Percentiles rank a stretch among this genome's conserved stretches.
Evolutionary conservation across 768 basidiomycete species (phyloP).

Genomic region (Cubamyces sp.): DNA sequence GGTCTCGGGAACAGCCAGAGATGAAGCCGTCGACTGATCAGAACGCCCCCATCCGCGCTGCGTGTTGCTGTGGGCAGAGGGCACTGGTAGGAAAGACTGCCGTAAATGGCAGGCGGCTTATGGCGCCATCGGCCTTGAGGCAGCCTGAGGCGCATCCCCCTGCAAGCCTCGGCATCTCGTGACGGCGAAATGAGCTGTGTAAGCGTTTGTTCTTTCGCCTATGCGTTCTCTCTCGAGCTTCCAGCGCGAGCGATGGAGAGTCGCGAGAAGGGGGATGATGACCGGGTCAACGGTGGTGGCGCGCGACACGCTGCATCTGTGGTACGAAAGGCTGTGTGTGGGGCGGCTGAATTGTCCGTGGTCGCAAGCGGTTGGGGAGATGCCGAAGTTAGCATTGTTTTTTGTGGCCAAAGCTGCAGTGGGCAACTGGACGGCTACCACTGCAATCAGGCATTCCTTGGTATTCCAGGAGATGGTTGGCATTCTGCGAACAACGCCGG

Average conservation of each 20-base stretch:
- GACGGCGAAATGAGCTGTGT: conserved; percentile 21
- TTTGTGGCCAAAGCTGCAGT: neutral
- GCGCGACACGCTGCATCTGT: conserved; percentile 9
- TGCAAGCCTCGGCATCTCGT: conserved; percentile 21
- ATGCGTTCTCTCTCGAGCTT: conserved; percentile 6
- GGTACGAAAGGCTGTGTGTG: conserved; percentile 16
- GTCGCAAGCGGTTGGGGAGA: neutral
- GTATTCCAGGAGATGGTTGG: neutral
- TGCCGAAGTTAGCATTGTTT: neutral
- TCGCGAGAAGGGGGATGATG: conserved; percentile 8
- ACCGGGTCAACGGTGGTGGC: conserved; percentile 25
- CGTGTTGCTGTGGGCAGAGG: conserved; percentile 30
- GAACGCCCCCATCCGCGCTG: conserved; percentile 10
- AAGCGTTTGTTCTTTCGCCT: conserved; percentile 15
- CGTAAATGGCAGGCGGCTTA: conserved; percentile 14
- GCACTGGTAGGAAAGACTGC: conserved; percentile 21
- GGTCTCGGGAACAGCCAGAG: conserved; percentile 23
- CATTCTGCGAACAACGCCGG: conserved; percentile 11
- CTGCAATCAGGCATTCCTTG: neutral
- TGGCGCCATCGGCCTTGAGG: conserved; percentile 31
- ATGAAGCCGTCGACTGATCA: conserved; percentile 17
- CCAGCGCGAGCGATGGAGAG: neutral
- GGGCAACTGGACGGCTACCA: neutral
- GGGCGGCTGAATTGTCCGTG: conserved; percentile 3
- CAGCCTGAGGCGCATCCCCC: conserved; percentile 14